These are phyloP conservation scores for Ophiosphaerella korrae DNA, from an alignment of 2,329 filamentous ascomycete species.

Conservation along the genomic window DNA sequence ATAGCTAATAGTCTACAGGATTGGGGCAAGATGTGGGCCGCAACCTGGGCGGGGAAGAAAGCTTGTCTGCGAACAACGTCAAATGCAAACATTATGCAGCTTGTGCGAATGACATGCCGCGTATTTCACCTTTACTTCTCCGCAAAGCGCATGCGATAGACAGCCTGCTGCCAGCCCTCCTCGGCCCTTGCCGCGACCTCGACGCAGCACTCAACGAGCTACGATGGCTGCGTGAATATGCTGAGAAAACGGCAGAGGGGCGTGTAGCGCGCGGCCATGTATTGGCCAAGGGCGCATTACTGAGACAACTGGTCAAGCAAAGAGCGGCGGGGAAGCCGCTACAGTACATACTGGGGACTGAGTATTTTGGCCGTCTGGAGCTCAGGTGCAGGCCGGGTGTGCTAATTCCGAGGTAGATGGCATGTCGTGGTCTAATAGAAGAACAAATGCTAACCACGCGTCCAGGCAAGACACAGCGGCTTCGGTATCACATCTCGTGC, in stretches of 20 bases:
- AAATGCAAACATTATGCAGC: conserved; percentile 5
- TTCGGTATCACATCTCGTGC: conserved; percentile 39
- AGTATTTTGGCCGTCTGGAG: conserved; percentile 85
- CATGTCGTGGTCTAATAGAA: conserved; percentile 19
- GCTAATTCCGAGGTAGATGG: conserved; percentile 74
- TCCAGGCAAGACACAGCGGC: conserved; percentile 55
- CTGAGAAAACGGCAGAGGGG: conserved; percentile 32
- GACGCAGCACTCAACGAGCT: conserved; percentile 70
- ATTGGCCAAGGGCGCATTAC: conserved; percentile 23
- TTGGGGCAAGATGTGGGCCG: conserved; percentile 1
- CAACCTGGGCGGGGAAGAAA: conserved; percentile 8
- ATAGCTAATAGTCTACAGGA: neutral
- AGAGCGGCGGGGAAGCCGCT: conserved; percentile 72
- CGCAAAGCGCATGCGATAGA: conserved; percentile 60
- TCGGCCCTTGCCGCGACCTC: conserved; percentile 68
- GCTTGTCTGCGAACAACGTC: neutral
- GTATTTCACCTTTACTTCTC: conserved; percentile 64
- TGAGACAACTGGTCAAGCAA: conserved; percentile 32
- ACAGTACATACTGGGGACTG: conserved; percentile 86
- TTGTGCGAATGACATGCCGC: conserved; percentile 53
- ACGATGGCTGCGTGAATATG: conserved; percentile 71
- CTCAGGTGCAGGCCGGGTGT: conserved; percentile 78
- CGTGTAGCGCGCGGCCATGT: conserved; percentile 24
- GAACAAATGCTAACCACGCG: conserved; percentile 12
- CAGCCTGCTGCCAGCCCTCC: conserved; percentile 63